These are phyloP conservation scores for Ogataea chonburiensis DNA, from an alignment of 805 yeast genomes.

Conservation along the genomic window DNA sequence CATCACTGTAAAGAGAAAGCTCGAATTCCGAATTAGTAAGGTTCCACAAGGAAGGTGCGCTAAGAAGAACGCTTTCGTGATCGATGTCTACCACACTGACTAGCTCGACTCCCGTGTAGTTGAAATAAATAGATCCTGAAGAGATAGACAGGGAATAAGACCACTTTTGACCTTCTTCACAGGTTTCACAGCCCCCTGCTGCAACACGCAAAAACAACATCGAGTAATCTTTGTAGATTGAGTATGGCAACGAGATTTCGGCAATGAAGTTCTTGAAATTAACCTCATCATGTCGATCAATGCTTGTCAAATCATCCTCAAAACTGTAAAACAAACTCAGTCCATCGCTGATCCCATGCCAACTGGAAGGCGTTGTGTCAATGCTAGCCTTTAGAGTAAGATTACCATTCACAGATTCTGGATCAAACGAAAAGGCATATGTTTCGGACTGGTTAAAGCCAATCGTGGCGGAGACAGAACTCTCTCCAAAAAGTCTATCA, in stretches of 20 bases:
- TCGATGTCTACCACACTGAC: slow-evolving; percentile 66
- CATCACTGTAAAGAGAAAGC: slow-evolving; percentile 18
- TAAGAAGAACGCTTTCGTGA: slow-evolving; percentile 58
- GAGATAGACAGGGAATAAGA: slow-evolving; percentile 64
- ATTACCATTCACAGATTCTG: background rate
- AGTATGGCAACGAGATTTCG: background rate
- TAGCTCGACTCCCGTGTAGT: slow-evolving; percentile 63
- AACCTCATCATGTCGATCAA: background rate
- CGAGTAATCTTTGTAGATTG: background rate
- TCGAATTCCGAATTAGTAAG: slow-evolving; percentile 5
- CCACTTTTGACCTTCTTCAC: slow-evolving; percentile 41
- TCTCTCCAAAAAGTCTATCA: slow-evolving; percentile 1
- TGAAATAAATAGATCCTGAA: slow-evolving; percentile 57
- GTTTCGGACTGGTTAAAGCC: slow-evolving; percentile 11
- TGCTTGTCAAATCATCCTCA: slow-evolving; percentile 9
- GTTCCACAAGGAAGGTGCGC: slow-evolving; percentile 9
- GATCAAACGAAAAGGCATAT: slow-evolving; percentile 15
- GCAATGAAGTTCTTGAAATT: slow-evolving; percentile 5
- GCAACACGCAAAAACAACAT: slow-evolving; percentile 16
- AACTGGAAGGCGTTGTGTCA: slow-evolving; percentile 4
- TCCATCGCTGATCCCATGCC: slow-evolving; percentile 7
- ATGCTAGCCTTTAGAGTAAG: slow-evolving; percentile 4
- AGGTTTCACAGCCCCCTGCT: slow-evolving; percentile 24
- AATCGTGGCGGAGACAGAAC: slow-evolving; percentile 11
- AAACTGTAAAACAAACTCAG: slow-evolving; percentile 9